These are phyloP conservation scores for Quillaja saponaria DNA, from an alignment of 306 rosid genomes.

Conservation along the genomic window DNA sequence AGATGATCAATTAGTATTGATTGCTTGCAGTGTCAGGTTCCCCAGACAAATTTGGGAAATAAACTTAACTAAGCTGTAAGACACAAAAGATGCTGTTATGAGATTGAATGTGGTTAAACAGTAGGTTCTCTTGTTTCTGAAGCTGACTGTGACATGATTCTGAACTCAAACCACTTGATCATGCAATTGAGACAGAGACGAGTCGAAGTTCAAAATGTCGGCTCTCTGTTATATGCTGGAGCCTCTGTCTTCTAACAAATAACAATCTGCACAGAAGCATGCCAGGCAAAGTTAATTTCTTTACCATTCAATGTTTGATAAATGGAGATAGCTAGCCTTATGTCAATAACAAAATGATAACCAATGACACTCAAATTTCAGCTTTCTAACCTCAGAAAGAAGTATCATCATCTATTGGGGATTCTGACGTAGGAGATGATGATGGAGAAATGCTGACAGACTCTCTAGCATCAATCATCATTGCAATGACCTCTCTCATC, in stretches of 20 bases:
- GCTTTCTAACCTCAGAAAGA: conserved; percentile 57
- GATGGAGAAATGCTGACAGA: conserved; percentile 51
- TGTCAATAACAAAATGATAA: neutral
- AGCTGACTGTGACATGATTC: conserved; percentile 7
- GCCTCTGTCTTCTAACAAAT: conserved; percentile 9
- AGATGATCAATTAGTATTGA: conserved; percentile 9
- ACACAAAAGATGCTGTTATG: too few species aligned
- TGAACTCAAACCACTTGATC: conserved; percentile 17
- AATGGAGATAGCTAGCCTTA: neutral
- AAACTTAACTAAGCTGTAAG: neutral
- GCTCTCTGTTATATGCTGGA: too few species aligned
- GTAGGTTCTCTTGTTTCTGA: neutral
- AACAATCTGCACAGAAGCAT: conserved; percentile 35
- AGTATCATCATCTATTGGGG: conserved; percentile 54
- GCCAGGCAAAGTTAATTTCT: conserved; percentile 24
- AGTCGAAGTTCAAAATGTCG: too few species aligned
- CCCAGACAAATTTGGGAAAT: conserved; percentile 3
- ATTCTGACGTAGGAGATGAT: conserved; percentile 66
- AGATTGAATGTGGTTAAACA: too few species aligned
- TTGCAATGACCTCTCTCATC: conserved; percentile 79
- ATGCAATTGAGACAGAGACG: conserved; percentile 5
- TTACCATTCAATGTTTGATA: neutral
- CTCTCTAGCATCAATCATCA: conserved; percentile 70
- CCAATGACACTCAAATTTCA: neutral
- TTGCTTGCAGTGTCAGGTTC: conserved; percentile 10